Evolutionary conservation across 1,284 basidiomycete species (phyloP).

Genomic region (Hemileia vastatrix): DNA sequence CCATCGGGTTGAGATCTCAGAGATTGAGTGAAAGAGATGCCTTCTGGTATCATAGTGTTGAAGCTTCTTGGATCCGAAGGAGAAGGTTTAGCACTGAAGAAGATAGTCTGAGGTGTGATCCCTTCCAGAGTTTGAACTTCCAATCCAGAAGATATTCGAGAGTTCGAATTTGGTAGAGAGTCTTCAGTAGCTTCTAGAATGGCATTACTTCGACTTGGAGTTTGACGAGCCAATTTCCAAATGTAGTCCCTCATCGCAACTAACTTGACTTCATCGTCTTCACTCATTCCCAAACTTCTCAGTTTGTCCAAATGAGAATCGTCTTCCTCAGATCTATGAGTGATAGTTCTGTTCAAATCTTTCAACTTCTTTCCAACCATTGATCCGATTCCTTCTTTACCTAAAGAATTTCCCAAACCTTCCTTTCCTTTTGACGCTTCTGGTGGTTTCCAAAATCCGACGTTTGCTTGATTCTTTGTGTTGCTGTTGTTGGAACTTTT

Average conservation of each 20-base stretch:
- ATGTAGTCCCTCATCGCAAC: constrained; percentile 79
- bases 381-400: constrained; percentile 31
- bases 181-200: neutral
- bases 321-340: constrained; percentile 34
- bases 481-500: constrained; percentile 17
- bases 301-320: constrained; percentile 56
- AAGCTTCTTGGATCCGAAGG: too few relatives aligned
- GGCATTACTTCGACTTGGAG: constrained; percentile 27
- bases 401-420: constrained; percentile 31
- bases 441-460: constrained; percentile 33
- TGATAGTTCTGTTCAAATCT: constrained; percentile 22
- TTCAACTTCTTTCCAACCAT: constrained; percentile 28
- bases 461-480: constrained; percentile 10
- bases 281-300: constrained; percentile 69
- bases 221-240: constrained; percentile 40
- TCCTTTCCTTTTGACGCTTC: constrained; percentile 23
- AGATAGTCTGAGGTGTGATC: constrained; percentile 38
- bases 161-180: constrained; percentile 8
- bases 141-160: constrained; percentile 11
- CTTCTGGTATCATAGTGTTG: too few relatives aligned
- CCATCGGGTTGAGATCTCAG: too few relatives aligned
- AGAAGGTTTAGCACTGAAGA: too few relatives aligned
- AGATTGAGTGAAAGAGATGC: too few relatives aligned
- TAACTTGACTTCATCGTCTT: constrained; percentile 68
- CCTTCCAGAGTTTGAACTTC: constrained; percentile 34